These are phyloP conservation scores for Withania somnifera DNA, from an alignment of 305 asterid genomes.

Conservation along the genomic window DNA sequence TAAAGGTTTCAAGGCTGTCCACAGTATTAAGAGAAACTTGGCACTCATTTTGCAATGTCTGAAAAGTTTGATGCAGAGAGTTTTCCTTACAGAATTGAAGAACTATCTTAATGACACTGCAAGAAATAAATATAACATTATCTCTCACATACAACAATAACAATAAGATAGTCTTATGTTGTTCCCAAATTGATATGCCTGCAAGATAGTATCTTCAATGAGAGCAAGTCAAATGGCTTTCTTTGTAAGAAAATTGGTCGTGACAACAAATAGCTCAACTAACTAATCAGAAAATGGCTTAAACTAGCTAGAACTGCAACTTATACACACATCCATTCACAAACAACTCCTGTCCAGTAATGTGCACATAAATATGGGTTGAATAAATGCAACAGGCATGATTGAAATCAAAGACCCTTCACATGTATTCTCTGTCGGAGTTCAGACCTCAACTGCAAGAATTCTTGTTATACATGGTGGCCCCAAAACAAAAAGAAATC, in stretches of 20 bases:
- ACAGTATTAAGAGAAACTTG: constrained; percentile 96
- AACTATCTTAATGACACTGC: constrained; percentile 93
- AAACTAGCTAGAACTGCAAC: background rate
- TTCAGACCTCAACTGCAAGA: background rate
- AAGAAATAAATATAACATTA: background rate
- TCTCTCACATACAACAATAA: background rate
- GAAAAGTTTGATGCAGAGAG: constrained; percentile 84
- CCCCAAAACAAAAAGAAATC: background rate
- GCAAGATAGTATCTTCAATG: background rate
- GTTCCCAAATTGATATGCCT: background rate
- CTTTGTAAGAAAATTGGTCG: background rate
- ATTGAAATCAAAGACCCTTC: too few relatives aligned
- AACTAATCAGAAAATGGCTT: background rate
- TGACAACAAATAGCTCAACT: background rate
- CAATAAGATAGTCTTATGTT: background rate
- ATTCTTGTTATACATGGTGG: background rate
- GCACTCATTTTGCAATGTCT: constrained; percentile 87
- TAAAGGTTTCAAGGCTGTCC: constrained; percentile 86
- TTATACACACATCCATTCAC: background rate
- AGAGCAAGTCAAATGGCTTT: background rate
- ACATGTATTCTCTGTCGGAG: too few relatives aligned
- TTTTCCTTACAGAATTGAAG: constrained; percentile 98
- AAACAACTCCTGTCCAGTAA: background rate
- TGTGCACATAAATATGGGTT: background rate
- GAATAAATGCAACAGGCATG: background rate